Percentiles rank a stretch among this genome's conserved stretches.
These are phyloP conservation scores for Fistulinella cinereoalba DNA, from an alignment of 1,284 basidiomycete genomes.

Conservation along the genomic window DNA sequence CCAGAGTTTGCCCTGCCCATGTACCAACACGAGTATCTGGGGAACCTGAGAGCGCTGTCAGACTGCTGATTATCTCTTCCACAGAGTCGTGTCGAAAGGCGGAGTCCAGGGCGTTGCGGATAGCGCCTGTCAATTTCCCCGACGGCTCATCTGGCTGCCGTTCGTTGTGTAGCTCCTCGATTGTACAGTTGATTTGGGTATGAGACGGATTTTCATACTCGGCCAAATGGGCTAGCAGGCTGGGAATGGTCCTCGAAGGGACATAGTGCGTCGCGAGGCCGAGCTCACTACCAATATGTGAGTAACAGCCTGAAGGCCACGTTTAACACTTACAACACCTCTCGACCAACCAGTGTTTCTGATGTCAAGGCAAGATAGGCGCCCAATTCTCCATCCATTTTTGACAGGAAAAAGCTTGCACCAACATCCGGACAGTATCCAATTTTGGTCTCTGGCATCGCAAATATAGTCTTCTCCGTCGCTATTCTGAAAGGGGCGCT, in stretches of 20 bases:
- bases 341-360: conserved; percentile 68
- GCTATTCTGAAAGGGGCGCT: conserved; percentile 91
- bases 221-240: conserved; percentile 61
- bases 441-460: conserved; percentile 98
- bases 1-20: conserved; percentile 77
- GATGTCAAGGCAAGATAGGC: conserved; percentile 94
- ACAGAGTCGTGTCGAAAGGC: conserved; percentile 72
- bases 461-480: conserved; percentile 88
- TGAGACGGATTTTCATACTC: conserved; percentile 54
- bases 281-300: conserved; percentile 57
- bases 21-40: conserved; percentile 47
- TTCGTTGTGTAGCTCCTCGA: conserved; percentile 69
- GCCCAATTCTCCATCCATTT: conserved; percentile 89
- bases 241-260: conserved; percentile 69
- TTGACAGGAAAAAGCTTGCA: conserved; percentile 84
- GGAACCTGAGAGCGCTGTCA: conserved; percentile 47
- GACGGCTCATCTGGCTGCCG: conserved; percentile 55
- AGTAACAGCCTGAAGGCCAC: conserved; percentile 8
- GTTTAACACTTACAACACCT: conserved; percentile 68
- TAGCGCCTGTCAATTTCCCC: conserved; percentile 57
- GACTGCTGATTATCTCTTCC: conserved; percentile 63
- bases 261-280: conserved; percentile 92
- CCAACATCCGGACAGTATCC: conserved; percentile 92
- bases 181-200: conserved; percentile 51
- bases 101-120: conserved; percentile 73